phyloP scores from a whole-genome alignment of 2,329 filamentous ascomycete genomes.

The Neurospora crassa region DNA sequence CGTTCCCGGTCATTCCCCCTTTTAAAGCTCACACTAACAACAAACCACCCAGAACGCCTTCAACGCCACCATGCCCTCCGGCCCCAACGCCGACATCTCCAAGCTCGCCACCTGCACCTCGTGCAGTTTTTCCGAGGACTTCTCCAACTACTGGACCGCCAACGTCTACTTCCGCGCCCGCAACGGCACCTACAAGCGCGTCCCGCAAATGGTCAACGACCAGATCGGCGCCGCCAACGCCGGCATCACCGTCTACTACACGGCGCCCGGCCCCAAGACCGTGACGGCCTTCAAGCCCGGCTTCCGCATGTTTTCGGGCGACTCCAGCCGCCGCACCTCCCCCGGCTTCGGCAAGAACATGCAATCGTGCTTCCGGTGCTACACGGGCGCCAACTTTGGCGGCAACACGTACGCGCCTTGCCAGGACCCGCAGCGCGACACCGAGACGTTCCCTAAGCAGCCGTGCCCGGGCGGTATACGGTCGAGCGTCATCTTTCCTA shows the following conservation, averaged over 20 bases:
- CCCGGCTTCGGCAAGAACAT: slow-evolving; percentile 3
- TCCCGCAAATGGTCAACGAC: slow-evolving; percentile 11
- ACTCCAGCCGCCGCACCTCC: slow-evolving; percentile 12
- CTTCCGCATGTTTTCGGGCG: slow-evolving; percentile 18
- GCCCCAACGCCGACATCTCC: background rate
- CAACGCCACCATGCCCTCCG: slow-evolving; percentile 16
- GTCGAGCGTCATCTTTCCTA: slow-evolving; percentile 34
- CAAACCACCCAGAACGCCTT: slow-evolving; percentile 3
- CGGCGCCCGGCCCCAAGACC: slow-evolving; percentile 5
- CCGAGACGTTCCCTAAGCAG: slow-evolving; percentile 28
- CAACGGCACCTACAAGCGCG: slow-evolving; percentile 10
- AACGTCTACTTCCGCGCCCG: slow-evolving; percentile 10
- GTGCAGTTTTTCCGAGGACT: slow-evolving; percentile 3
- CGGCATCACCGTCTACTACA: slow-evolving; percentile 12
- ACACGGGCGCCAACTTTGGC: slow-evolving; percentile 16
- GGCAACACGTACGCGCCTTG: slow-evolving; percentile 14
- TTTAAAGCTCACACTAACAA: background rate
- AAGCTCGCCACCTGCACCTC: slow-evolving; percentile 12
- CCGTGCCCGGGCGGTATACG: slow-evolving; percentile 33
- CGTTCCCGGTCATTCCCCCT: background rate
- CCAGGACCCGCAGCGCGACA: slow-evolving; percentile 12
- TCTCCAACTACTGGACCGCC: slow-evolving; percentile 15
- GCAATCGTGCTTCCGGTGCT: slow-evolving; percentile 13
- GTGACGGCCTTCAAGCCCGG: slow-evolving; percentile 11
- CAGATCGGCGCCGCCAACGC: slow-evolving; percentile 7